Conservation (phyloP, 2,329 filamentous ascomycete species). For the Periglandula ipomoeae region DNA sequence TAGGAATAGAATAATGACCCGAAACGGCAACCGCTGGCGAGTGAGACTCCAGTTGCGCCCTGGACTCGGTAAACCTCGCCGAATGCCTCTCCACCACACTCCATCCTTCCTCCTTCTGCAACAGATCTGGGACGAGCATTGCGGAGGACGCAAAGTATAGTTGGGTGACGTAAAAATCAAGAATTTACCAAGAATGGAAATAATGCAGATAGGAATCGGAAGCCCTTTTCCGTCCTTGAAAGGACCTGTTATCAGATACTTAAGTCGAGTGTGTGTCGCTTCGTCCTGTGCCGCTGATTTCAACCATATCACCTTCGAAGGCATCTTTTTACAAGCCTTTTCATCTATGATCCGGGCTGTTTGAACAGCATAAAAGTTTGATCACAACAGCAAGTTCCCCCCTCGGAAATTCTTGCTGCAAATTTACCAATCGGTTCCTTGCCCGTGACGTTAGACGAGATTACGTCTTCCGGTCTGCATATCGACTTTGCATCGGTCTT, state of each 20-base stretch:
- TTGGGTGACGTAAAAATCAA: not conserved
- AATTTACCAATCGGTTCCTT: too few species aligned
- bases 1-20: not conserved
- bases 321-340: not conserved
- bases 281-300: not conserved
- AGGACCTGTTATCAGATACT: not conserved
- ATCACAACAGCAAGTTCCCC: too few species aligned
- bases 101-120: not conserved
- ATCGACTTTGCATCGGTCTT: not conserved
- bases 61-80: conserved; percentile 6
- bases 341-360: not conserved
- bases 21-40: conserved; percentile 5
- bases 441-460: too few species aligned
- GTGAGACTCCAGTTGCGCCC: not conserved
- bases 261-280: not conserved
- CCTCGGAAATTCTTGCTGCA: too few species aligned
- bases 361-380: too few species aligned
- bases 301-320: not conserved
- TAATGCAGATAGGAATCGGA: not conserved
- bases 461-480: not conserved
- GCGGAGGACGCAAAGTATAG: not conserved
- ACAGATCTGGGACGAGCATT: not conserved
- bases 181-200: not conserved
- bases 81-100: conserved; percentile 1
- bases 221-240: not conserved